Evolutionary conservation across 2,329 filamentous ascomycete genomes (phyloP).

Genomic region (Karstenula rhodostoma): DNA sequence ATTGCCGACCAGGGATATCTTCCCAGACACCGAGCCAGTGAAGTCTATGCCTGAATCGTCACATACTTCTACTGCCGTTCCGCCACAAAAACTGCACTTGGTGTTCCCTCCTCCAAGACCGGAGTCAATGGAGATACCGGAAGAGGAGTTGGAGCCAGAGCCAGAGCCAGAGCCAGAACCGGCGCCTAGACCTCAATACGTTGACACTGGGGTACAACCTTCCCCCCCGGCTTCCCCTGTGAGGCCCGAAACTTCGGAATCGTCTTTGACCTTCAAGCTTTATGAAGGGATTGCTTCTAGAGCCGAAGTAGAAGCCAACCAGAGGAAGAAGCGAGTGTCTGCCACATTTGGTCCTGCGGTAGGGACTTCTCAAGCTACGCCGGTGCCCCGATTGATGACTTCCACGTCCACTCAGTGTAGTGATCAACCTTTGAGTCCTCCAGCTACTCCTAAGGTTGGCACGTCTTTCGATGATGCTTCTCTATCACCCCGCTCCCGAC

Average conservation of each 20-base stretch:
- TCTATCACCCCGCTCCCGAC: conserved; percentile 41
- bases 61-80: conserved; percentile 32
- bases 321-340: conserved; percentile 72
- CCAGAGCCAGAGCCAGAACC: conserved; percentile 1
- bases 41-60: conserved; percentile 33
- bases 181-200: conserved; percentile 59
- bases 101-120: conserved; percentile 47
- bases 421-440: conserved; percentile 70
- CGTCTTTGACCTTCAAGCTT: conserved; percentile 30
- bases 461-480: conserved; percentile 54
- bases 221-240: conserved; percentile 82
- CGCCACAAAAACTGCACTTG: conserved; percentile 38
- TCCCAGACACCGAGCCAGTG: conserved; percentile 35
- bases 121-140: conserved; percentile 4
- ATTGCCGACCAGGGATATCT: conserved; percentile 32
- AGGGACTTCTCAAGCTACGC: conserved; percentile 21
- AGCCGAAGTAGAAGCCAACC: conserved; percentile 73
- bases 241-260: conserved; percentile 35
- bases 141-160: conserved; percentile 10
- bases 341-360: conserved; percentile 38
- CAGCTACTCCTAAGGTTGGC: conserved; percentile 66
- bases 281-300: conserved; percentile 27
- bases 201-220: conserved; percentile 80
- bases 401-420: conserved; percentile 71
- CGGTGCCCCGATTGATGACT: conserved; percentile 60